phyloP scores from a whole-genome alignment of 495 filamentous ascomycete genomes.

The Lophium mytilinum region DNA sequence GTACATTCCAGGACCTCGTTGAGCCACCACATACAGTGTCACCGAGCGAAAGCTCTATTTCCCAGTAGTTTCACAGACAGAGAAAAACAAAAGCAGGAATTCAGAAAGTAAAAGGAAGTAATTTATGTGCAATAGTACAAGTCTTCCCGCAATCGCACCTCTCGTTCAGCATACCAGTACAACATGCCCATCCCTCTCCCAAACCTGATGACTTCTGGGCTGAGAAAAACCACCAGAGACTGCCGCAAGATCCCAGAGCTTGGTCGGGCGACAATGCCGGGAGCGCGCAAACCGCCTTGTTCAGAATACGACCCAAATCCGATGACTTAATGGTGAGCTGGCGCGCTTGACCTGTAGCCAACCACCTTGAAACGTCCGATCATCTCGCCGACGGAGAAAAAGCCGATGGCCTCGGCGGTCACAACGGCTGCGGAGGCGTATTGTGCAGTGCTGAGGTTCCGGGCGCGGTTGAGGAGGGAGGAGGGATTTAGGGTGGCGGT shows the following conservation, averaged over 20 bases:
- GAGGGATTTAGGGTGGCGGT: conserved; percentile 39
- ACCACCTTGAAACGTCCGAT: conserved; percentile 88
- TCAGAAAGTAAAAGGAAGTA: background rate
- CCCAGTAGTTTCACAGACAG: conserved; percentile 16
- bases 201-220: background rate
- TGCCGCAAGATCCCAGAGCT: background rate
- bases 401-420: conserved; percentile 79
- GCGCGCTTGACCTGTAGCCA: conserved; percentile 53
- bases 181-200: background rate
- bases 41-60: too few species aligned
- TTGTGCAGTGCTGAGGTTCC: conserved; percentile 62
- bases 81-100: conserved; percentile 20
- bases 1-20: too few species aligned
- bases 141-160: conserved; percentile 7
- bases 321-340: conserved; percentile 24
- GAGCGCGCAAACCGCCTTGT: background rate
- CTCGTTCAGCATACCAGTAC: background rate
- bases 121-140: conserved; percentile 28
- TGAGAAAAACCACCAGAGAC: background rate
- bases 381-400: conserved; percentile 98
- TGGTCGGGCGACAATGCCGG: background rate
- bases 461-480: conserved; percentile 51
- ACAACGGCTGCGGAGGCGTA: conserved; percentile 64
- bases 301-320: background rate
- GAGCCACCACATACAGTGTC: too few species aligned